Percentiles rank a stretch among this genome's conserved stretches.
These are phyloP conservation scores for Closterium sp. DNA, from an alignment of 139 green algal genomes.

Conservation along the genomic window DNA sequence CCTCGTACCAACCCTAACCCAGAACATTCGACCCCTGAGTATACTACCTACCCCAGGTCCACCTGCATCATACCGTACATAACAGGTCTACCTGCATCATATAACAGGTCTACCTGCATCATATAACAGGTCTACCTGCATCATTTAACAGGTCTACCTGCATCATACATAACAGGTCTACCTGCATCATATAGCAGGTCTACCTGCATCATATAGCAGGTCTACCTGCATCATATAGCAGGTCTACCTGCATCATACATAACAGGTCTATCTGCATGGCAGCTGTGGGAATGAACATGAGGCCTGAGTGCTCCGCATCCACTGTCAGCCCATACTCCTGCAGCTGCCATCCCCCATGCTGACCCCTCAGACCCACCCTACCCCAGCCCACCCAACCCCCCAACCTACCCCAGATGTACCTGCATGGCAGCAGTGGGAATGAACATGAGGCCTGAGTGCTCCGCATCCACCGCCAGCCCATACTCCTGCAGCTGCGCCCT, in stretches of 20 bases:
- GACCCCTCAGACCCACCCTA: no score
- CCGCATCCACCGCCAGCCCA: background rate
- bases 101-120: constrained; percentile 44
- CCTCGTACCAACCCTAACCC: no score
- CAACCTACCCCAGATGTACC: constrained; percentile 20
- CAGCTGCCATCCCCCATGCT: background rate
- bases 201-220: background rate
- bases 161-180: no score
- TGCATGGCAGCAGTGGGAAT: constrained; percentile 19
- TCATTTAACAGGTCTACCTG: no score
- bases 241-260: background rate
- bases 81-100: constrained; percentile 44
- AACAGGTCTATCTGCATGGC: constrained; percentile 30
- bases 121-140: constrained; percentile 46
- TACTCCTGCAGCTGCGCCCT: background rate
- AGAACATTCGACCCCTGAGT: background rate
- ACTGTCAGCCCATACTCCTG: no score
- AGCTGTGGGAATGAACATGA: background rate
- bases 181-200: no score
- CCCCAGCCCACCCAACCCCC: no score
- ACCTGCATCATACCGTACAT: no score
- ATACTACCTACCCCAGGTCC: no score
- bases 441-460: background rate
- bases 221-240: background rate
- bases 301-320: no score